Conservation (phyloP, 495 filamentous ascomycete species). For the Entonaema liquescens region DNA sequence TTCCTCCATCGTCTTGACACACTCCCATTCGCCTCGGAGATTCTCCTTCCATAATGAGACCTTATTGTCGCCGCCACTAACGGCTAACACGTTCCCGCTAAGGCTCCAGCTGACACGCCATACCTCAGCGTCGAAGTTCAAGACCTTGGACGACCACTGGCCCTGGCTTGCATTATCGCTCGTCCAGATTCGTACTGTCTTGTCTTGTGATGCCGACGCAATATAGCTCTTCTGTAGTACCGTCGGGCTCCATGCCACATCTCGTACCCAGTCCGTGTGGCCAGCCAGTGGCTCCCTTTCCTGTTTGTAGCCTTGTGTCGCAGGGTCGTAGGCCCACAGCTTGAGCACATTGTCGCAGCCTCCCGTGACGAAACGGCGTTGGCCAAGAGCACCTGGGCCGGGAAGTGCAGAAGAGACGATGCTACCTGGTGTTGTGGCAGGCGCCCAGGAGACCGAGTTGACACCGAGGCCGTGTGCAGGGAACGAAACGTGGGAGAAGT, state of each 20-base stretch:
- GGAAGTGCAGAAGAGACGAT: conserved; percentile 73
- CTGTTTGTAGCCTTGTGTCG: conserved; percentile 59
- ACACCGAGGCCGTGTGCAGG: conserved; percentile 91
- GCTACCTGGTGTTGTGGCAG: conserved; percentile 78
- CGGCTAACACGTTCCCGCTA: conserved; percentile 95
- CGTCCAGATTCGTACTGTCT: conserved; percentile 97
- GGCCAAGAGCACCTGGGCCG: conserved; percentile 63
- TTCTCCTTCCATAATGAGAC: conserved; percentile 91
- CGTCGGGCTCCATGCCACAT: conserved; percentile 95
- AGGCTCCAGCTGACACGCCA: conserved; percentile 99
- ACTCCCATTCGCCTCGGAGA: conserved; percentile 85
- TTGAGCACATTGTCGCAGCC: conserved; percentile 92
- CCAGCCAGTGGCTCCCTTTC: conserved; percentile 69
- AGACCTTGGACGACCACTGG: conserved; percentile 82
- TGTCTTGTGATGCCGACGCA: conserved; percentile 92
- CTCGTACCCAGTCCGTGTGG: conserved; percentile 97
- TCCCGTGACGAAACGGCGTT: conserved; percentile 87
- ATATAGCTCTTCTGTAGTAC: conserved; percentile 96
- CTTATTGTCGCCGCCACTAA: conserved; percentile 94
- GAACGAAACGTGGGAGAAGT: conserved; percentile 84
- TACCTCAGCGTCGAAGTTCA: conserved; percentile 86
- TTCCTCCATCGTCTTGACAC: conserved; percentile 95
- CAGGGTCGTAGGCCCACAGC: conserved; percentile 75
- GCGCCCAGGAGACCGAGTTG: conserved; percentile 96
- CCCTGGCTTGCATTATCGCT: conserved; percentile 65